Percentiles rank a stretch among this genome's conserved stretches.
phyloP scores from a whole-genome alignment of 2,329 filamentous ascomycete species.

The Aspergillus viridinutans region DNA sequence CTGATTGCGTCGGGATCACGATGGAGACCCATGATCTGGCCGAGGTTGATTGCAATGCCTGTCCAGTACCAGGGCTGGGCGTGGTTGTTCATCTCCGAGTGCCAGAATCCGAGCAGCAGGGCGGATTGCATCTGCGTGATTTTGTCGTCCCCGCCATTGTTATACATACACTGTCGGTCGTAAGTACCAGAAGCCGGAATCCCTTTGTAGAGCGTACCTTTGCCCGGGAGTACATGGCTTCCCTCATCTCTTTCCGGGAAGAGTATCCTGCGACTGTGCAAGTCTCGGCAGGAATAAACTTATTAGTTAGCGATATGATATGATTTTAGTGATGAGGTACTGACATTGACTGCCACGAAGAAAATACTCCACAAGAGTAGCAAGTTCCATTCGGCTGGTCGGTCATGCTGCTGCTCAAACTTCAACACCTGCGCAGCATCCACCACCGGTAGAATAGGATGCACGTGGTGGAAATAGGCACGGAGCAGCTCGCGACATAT shows the following conservation, averaged over 20 bases:
- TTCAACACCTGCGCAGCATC: slow-evolving; percentile 28
- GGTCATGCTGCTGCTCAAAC: slow-evolving; percentile 21
- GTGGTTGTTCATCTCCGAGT: slow-evolving; percentile 39
- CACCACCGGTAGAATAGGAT: slow-evolving; percentile 36
- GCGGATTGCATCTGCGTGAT: slow-evolving; percentile 42
- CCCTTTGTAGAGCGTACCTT: slow-evolving; percentile 28
- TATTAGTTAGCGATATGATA: neutral
- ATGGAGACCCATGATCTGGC: slow-evolving; percentile 43
- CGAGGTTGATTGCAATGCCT: slow-evolving; percentile 42
- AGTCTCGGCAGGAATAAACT: slow-evolving; percentile 23
- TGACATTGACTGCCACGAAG: slow-evolving; percentile 33
- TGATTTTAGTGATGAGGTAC: neutral
- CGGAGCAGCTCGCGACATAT: slow-evolving; percentile 29
- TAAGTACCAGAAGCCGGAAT: neutral
- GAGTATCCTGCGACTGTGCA: slow-evolving; percentile 29
- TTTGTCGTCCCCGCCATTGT: slow-evolving; percentile 39
- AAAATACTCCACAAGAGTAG: slow-evolving; percentile 40
- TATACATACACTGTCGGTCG: slow-evolving; percentile 16
- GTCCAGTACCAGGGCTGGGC: slow-evolving; percentile 46
- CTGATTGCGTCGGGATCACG: slow-evolving; percentile 19
- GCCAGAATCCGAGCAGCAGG: slow-evolving; percentile 43
- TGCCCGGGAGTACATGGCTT: slow-evolving; percentile 34
- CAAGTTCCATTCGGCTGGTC: slow-evolving; percentile 29
- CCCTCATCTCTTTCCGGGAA: slow-evolving; percentile 35
- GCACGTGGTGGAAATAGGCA: slow-evolving; percentile 37